These are phyloP conservation scores for Pythium oligandrum DNA, from an alignment of 352 stramenopile genomes.

Conservation along the genomic window DNA sequence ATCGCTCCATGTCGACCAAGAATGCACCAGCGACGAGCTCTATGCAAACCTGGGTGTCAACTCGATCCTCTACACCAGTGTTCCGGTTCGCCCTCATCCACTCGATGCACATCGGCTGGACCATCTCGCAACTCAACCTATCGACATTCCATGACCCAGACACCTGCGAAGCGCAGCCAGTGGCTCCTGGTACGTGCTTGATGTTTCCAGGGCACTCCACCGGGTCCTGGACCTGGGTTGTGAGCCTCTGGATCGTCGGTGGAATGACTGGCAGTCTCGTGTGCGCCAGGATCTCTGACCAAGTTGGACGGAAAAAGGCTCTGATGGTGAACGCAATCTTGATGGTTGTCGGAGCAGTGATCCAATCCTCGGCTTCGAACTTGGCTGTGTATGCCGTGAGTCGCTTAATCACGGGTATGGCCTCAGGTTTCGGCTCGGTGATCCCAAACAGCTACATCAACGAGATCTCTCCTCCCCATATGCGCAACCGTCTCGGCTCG, in stretches of 20 bases:
- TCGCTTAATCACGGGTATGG: conserved; percentile 39
- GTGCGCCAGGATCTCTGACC: conserved; percentile 29
- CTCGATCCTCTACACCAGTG: conserved; percentile 41
- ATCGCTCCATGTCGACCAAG: no score
- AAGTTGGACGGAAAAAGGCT: conserved; percentile 36
- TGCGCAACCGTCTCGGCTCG: conserved; percentile 27
- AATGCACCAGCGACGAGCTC: no score
- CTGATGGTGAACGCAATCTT: conserved; percentile 22
- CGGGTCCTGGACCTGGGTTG: conserved; percentile 43
- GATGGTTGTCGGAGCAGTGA: conserved; percentile 33
- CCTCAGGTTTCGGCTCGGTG: conserved; percentile 31
- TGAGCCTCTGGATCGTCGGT: conserved; percentile 52
- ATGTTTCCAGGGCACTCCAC: conserved; percentile 59
- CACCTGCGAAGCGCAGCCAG: conserved; percentile 33
- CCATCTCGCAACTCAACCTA: conserved; percentile 46
- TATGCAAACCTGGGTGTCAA: conserved; percentile 5
- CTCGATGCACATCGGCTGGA: conserved; percentile 54
- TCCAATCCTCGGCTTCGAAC: conserved; percentile 28
- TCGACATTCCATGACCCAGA: conserved; percentile 35
- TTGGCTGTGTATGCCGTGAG: conserved; percentile 31
- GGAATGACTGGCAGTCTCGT: conserved; percentile 42
- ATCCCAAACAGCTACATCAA: conserved; percentile 21
- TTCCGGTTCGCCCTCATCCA: conserved; percentile 34
- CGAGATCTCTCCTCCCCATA: conserved; percentile 23
- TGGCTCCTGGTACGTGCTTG: conserved; percentile 35